These are phyloP conservation scores for Sugiyamaella novakii DNA, from an alignment of 1,139 yeast species.

Conservation along the genomic window DNA sequence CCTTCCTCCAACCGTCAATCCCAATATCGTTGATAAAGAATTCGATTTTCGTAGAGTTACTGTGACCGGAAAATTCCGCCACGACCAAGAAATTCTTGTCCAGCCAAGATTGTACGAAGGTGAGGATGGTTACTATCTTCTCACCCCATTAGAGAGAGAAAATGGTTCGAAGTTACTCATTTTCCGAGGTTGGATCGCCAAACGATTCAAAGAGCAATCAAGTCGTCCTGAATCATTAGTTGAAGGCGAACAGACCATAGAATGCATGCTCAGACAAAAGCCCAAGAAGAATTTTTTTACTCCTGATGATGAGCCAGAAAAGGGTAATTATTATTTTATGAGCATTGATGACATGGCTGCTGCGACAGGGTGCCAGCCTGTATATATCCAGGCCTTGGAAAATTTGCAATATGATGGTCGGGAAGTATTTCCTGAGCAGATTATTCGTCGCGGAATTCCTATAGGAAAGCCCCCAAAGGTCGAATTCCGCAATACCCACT, in stretches of 20 bases:
- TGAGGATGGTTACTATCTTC: conserved; percentile 71
- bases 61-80: conserved; percentile 75
- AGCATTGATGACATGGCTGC: conserved; percentile 82
- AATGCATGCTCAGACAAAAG: conserved; percentile 71
- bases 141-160: conserved; percentile 78
- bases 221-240: conserved; percentile 70
- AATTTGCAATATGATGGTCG: conserved; percentile 32
- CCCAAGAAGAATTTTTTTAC: conserved; percentile 73
- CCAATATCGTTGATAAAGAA: conserved; percentile 52
- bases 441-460: conserved; percentile 80
- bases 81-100: conserved; percentile 84
- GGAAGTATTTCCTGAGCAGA: conserved; percentile 38
- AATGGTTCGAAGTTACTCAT: conserved; percentile 73
- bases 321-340: conserved; percentile 59
- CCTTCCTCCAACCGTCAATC: conserved; percentile 54
- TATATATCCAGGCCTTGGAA: conserved; percentile 71
- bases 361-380: conserved; percentile 65
- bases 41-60: conserved; percentile 80
- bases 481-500: conserved; percentile 82
- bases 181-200: conserved; percentile 92
- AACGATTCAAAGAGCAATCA: conserved; percentile 67
- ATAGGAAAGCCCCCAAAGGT: conserved; percentile 79
- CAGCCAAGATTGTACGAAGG: conserved; percentile 87
- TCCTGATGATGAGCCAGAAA: conserved; percentile 72
- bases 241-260: conserved; percentile 69